These are phyloP conservation scores for Starmerella floricola DNA, from an alignment of 805 yeast species.

Conservation along the genomic window DNA sequence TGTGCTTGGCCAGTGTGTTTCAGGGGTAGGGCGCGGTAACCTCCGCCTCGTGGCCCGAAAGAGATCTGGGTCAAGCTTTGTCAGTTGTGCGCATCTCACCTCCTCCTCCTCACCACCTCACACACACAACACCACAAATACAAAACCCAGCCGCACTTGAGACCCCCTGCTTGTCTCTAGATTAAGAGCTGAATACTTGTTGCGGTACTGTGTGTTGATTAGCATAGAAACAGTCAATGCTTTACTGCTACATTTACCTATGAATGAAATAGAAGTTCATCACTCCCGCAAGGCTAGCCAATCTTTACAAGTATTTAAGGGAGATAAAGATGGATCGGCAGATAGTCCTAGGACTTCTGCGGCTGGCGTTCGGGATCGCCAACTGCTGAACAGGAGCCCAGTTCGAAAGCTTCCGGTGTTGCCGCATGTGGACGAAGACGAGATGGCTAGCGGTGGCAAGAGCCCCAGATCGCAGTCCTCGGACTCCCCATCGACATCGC, in stretches of 20 bases:
- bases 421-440: conserved; percentile 1
- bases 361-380: not conserved
- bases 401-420: not conserved
- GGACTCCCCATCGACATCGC: conserved; percentile 2
- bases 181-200: not conserved
- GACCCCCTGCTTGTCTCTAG: not conserved
- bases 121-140: no score
- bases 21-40: no score
- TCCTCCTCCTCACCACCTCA: no score
- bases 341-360: not conserved
- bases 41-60: no score
- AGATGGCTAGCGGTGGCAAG: not conserved
- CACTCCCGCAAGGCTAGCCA: conserved; percentile 31
- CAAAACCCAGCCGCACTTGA: not conserved
- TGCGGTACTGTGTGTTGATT: not conserved
- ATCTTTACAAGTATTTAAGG: conserved; percentile 30
- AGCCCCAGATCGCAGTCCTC: not conserved
- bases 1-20: no score
- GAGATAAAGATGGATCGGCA: conserved; percentile 9
- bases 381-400: no score
- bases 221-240: conserved; percentile 12
- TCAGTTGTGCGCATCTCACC: no score
- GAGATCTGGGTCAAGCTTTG: no score
- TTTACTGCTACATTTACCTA: conserved; percentile 7
- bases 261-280: conserved; percentile 17